Evolutionary conservation across 176 grass and related monocot genomes (phyloP).

Genomic region (Aegilops longissima): DNA sequence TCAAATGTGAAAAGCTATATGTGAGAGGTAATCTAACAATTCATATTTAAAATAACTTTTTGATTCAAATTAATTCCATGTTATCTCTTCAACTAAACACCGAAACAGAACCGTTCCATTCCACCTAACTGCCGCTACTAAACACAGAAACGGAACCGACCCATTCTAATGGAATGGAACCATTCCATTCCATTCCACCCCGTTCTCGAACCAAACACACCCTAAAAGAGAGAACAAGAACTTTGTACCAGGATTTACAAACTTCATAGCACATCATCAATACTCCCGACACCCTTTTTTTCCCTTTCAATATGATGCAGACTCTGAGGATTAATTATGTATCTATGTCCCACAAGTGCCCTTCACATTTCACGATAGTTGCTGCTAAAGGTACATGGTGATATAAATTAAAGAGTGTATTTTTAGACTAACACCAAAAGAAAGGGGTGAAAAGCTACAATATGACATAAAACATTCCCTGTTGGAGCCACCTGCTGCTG

Average conservation of each 20-base stretch:
- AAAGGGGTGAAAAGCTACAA: conserved; percentile 27
- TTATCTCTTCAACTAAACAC: too few species aligned
- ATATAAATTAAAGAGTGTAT: conserved; percentile 24
- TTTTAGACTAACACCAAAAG: conserved; percentile 30
- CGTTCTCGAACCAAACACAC: too few species aligned
- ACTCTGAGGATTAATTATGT: conserved; percentile 32
- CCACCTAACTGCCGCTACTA: too few species aligned
- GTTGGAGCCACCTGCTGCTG: conserved; percentile 14
- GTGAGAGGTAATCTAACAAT: too few species aligned
- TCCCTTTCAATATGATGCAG: not conserved
- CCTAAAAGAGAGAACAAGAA: not conserved
- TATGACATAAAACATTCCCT: conserved; percentile 22
- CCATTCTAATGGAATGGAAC: too few species aligned
- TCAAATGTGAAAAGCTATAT: too few species aligned
- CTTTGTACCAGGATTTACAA: not conserved
- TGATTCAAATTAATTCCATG: too few species aligned
- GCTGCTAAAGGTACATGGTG: conserved; percentile 33
- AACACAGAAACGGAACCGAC: too few species aligned
- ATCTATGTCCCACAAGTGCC: conserved; percentile 40
- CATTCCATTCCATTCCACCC: too few species aligned
- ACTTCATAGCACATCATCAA: not conserved
- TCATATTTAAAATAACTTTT: too few species aligned
- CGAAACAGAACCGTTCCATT: too few species aligned
- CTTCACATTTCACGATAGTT: conserved; percentile 32
- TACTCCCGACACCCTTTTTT: not conserved